Conservation (phyloP, 2,329 filamentous ascomycete species). For the Microsporum canis region DNA sequence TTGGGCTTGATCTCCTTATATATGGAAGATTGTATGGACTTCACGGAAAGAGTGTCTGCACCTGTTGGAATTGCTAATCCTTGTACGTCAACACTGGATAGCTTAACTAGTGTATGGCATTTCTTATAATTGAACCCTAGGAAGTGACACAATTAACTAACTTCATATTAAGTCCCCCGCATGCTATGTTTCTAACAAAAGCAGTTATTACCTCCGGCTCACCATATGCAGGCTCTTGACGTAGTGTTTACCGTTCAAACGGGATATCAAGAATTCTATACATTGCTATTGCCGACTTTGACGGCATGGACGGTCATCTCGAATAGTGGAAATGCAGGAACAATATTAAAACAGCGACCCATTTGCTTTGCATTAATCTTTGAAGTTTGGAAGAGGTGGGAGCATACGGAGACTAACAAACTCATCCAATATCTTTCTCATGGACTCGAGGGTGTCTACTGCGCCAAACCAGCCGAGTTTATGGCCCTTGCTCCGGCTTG, state of each 20-base stretch:
- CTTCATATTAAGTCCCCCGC: too few relatives aligned
- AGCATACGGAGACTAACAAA: slow-evolving; percentile 36
- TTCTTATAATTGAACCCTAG: too few relatives aligned
- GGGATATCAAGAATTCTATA: background rate
- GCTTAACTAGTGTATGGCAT: too few relatives aligned
- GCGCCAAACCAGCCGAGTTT: slow-evolving; percentile 39
- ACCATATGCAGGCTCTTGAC: too few relatives aligned
- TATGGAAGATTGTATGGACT: too few relatives aligned
- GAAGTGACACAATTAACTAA: too few relatives aligned
- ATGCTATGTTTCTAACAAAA: too few relatives aligned
- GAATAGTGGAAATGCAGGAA: background rate
- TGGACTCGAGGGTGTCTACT: slow-evolving; percentile 36
- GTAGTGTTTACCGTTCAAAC: background rate
- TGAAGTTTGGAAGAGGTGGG: slow-evolving; percentile 18
- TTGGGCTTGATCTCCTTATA: too few relatives aligned
- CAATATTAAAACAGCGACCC: background rate
- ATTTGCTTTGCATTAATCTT: background rate
- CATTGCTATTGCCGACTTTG: background rate
- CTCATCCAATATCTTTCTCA: slow-evolving; percentile 33
- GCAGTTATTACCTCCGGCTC: too few relatives aligned
- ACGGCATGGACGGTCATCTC: background rate
- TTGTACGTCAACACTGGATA: too few relatives aligned
- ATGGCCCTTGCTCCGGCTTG: slow-evolving; percentile 36
- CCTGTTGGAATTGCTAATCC: too few relatives aligned
- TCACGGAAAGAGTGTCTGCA: too few relatives aligned